Base-by-base conservation (phyloP, 495 filamentous ascomycete genomes). In the Astrothelium subdiscretum region DNA sequence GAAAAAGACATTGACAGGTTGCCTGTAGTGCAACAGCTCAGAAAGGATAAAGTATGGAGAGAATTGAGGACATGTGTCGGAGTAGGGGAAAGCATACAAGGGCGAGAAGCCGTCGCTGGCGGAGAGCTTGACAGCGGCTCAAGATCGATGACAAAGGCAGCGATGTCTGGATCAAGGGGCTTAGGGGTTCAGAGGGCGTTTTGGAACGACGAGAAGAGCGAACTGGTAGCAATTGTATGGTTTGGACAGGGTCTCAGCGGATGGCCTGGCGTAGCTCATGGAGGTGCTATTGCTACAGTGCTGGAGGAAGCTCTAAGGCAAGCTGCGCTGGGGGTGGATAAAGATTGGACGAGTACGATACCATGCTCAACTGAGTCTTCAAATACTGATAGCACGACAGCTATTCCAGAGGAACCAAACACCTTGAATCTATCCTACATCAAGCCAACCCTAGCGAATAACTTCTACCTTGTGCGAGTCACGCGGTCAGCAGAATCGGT, bases 231-330 rank as follows among this genome's bases (percentile, higher is more conserved):
- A 61, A 71, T 92, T 18, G 75, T 91, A 20, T 87, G 75, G 70
- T 80, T 92, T 43, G 89, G 89, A 32, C 52, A 70, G 0, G 82
- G 76, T 15, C 68, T 85, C 24, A 75, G 83, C 32, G 88, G 90
- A 1, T 92, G 87, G 87, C 88, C 88, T n/a, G 81, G 80, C 1
- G 75, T 90, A 24, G 83, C 87, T 59, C 90, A 95, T 73, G 90
- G 90, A 20, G 90, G 90, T 20, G 77, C 79, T 2, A 77, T 90
- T 40, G 88, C 84, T 3, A 91, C 87, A 0, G 68, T 91, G 8
- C 71, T 92, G 32, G 87, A 90, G 70, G 89, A 95, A 73, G 69
- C 68, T 8, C 29, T 54, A 20, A 54, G 48, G 24, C 22, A 54
- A 8, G 24, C 29, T 29, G 48, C 48, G 6, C 5, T 29, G 20